These are phyloP conservation scores for Astrothelium subdiscretum DNA, from an alignment of 495 filamentous ascomycete species.

Conservation along the genomic window DNA sequence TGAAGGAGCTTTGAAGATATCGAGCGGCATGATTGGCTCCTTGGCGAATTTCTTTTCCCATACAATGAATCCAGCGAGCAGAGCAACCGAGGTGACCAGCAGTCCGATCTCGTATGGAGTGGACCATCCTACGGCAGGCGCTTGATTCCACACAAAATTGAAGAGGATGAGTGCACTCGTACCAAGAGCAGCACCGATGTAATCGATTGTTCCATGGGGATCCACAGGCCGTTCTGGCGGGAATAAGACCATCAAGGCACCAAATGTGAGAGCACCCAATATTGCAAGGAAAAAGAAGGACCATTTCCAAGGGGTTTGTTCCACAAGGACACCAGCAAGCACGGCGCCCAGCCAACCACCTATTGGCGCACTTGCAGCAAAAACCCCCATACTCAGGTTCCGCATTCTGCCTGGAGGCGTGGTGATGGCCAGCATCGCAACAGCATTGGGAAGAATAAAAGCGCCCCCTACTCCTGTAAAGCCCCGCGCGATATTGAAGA, in stretches of 20 bases:
- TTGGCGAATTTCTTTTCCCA: constrained; percentile 37
- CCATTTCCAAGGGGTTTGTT: constrained; percentile 38
- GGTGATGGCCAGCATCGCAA: constrained; percentile 36
- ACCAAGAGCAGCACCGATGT: constrained; percentile 37
- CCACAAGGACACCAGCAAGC: constrained; percentile 33
- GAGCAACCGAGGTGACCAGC: constrained; percentile 31
- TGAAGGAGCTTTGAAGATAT: constrained; percentile 40
- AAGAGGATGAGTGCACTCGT: constrained; percentile 37
- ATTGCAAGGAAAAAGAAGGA: constrained; percentile 37
- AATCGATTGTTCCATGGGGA: constrained; percentile 37
- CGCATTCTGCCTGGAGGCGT: constrained; percentile 35
- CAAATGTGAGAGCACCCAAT: constrained; percentile 28
- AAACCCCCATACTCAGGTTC: constrained; percentile 40
- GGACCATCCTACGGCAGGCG: constrained; percentile 38
- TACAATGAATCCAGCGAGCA: constrained; percentile 32
- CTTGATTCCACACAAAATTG: constrained; percentile 47
- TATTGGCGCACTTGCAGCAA: constrained; percentile 38
- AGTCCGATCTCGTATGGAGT: constrained; percentile 36
- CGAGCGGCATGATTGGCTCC: constrained; percentile 38
- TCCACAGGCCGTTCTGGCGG: constrained; percentile 32
- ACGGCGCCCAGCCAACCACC: constrained; percentile 36
- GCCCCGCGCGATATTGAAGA: constrained; percentile 31
- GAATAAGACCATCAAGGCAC: constrained; percentile 25
- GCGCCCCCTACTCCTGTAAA: constrained; percentile 35
- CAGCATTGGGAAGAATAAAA: constrained; percentile 37